Conservation (phyloP, 441 rosid species). For the Jatropha podagrica region DNA sequence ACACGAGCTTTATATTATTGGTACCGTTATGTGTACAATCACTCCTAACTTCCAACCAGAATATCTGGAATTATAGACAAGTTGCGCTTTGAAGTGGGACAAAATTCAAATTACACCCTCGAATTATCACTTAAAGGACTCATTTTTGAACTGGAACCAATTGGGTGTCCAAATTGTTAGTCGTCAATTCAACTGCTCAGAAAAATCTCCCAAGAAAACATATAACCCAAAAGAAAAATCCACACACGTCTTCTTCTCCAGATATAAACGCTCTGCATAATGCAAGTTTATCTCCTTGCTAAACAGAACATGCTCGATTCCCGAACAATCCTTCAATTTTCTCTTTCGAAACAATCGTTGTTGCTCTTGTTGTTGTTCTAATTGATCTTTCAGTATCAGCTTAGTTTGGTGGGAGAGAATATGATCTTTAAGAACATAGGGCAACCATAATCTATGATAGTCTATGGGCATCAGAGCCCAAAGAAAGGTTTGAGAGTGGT, state of each 20-base stretch:
- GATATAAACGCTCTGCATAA: background rate
- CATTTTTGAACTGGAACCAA: no score
- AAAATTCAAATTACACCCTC: background rate
- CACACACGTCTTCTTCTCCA: background rate
- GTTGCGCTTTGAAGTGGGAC: background rate
- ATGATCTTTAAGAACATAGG: conserved; percentile 19
- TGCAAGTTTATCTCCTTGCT: background rate
- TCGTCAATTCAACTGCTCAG: no score
- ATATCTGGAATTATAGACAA: background rate
- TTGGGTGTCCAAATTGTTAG: no score
- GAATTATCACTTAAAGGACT: no score
- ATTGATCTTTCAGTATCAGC: conserved; percentile 35
- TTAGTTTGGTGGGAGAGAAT: conserved; percentile 56
- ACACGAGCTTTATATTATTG: background rate
- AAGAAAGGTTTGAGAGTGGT: conserved; percentile 71
- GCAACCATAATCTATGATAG: conserved; percentile 40
- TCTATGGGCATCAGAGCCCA: conserved; percentile 36
- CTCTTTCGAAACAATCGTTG: conserved; percentile 28
- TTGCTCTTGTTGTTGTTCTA: conserved; percentile 45
- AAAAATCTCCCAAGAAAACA: no score
- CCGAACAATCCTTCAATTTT: conserved; percentile 30
- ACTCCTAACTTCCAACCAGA: background rate
- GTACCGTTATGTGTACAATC: background rate
- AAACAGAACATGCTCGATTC: conserved; percentile 17
- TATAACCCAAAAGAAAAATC: no score